phyloP scores from a whole-genome alignment of 148 eudicot genomes.

The Diospyros lotus region DNA sequence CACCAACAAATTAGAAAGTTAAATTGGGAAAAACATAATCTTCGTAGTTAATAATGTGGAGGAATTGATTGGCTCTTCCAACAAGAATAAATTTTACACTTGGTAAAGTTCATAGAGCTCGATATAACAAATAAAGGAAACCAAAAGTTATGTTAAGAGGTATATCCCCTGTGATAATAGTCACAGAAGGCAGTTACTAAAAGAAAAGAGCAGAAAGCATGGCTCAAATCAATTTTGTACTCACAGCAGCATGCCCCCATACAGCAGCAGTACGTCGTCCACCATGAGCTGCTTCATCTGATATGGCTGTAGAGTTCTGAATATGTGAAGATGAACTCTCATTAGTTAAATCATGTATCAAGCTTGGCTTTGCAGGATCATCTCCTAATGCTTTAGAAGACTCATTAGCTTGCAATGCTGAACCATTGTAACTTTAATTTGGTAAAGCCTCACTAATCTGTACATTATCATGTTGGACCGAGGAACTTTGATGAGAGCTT shows the following conservation, averaged over 20 bases:
- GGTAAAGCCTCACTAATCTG: constrained; percentile 15
- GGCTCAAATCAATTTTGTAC: constrained; percentile 14
- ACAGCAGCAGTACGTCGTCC: constrained; percentile 26
- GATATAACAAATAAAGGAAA: too few species aligned
- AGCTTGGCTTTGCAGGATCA: constrained; percentile 26
- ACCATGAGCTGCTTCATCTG: constrained; percentile 29
- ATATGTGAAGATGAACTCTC: constrained; percentile 17
- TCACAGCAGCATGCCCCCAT: constrained; percentile 71
- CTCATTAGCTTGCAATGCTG: constrained; percentile 13
- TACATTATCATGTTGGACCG: constrained; percentile 19
- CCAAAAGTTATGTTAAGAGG: too few species aligned
- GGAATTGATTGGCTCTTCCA: too few species aligned
- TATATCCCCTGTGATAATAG: too few species aligned
- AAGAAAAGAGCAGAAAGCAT: background rate
- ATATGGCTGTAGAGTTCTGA: constrained; percentile 25
- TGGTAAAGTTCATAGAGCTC: too few species aligned
- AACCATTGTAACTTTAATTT: constrained; percentile 15
- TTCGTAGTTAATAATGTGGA: too few species aligned
- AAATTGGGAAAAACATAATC: too few species aligned
- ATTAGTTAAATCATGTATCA: constrained; percentile 17
- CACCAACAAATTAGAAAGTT: too few species aligned
- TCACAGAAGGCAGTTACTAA: too few species aligned
- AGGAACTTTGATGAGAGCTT: constrained; percentile 26
- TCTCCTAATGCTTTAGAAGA: constrained; percentile 17
- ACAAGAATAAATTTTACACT: too few species aligned